Percentiles rank a stretch among this genome's conserved stretches.
Evolutionary conservation across 2,329 filamentous ascomycete species (phyloP).

Genomic region (Xylariaceae sp.): DNA sequence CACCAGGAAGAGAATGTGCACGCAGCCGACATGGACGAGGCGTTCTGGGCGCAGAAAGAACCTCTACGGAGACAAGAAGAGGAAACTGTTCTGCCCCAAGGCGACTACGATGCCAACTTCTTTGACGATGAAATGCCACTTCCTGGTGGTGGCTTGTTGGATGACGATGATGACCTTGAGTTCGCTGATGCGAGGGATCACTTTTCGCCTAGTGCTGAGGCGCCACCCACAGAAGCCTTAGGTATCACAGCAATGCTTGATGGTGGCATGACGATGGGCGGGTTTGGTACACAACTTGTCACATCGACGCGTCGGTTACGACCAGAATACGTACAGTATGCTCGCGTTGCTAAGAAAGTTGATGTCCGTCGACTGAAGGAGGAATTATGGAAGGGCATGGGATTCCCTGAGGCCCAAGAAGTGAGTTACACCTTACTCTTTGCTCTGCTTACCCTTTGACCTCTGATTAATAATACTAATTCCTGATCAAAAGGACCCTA

Average conservation of each 20-base stretch:
- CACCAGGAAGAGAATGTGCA: slow-evolving; percentile 61
- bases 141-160: slow-evolving; percentile 61
- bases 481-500: slow-evolving; percentile 31
- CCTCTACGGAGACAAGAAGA: slow-evolving; percentile 53
- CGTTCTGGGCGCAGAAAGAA: slow-evolving; percentile 86
- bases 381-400: slow-evolving; percentile 72
- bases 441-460: slow-evolving; percentile 7
- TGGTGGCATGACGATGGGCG: slow-evolving; percentile 55
- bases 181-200: slow-evolving; percentile 84
- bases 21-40: slow-evolving; percentile 87
- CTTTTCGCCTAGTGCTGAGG: slow-evolving; percentile 70
- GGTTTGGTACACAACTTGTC: slow-evolving; percentile 70
- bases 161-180: slow-evolving; percentile 72
- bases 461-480: slow-evolving; percentile 12
- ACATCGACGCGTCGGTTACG: slow-evolving; percentile 67
- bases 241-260: slow-evolving; percentile 58
- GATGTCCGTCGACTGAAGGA: slow-evolving; percentile 72
- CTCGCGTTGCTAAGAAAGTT: slow-evolving; percentile 73
- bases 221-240: slow-evolving; percentile 52
- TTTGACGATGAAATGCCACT: slow-evolving; percentile 85
- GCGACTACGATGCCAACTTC: slow-evolving; percentile 96
- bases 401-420: slow-evolving; percentile 55
- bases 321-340: slow-evolving; percentile 74
- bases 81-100: slow-evolving; percentile 65
- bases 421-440: slow-evolving; percentile 47